Conservation (phyloP, 192 early-diverging fungal genomes). For the Rhizoclosmatium globosum region DNA sequence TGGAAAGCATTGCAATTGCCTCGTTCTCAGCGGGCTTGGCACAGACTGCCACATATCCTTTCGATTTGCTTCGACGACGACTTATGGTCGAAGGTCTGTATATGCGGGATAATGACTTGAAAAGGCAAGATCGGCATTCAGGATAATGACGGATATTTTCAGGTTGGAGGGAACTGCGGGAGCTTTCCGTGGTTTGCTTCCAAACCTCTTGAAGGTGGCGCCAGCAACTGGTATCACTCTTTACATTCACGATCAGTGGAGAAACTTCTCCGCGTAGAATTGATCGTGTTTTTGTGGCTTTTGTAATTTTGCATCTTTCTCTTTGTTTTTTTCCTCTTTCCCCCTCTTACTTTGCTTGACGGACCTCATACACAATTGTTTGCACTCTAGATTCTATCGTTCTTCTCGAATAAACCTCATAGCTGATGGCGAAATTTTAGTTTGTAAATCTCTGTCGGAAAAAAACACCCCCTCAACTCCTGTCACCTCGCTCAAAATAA, state of each 20-base stretch:
- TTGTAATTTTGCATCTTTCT: slow-evolving; percentile 4
- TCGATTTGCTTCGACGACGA: slow-evolving; percentile 19
- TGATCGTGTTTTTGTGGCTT: slow-evolving; percentile 1
- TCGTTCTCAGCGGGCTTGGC: slow-evolving; percentile 3
- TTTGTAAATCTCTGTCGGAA: too few species aligned
- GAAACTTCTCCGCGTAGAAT: slow-evolving; percentile 50
- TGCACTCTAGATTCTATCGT: not conserved
- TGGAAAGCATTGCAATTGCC: slow-evolving; percentile 25
- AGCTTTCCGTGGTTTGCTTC: slow-evolving; percentile 79
- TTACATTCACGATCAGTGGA: slow-evolving; percentile 81
- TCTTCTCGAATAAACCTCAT: not conserved
- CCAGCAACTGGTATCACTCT: slow-evolving; percentile 87
- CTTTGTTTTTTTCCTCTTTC: not conserved
- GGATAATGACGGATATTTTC: slow-evolving; percentile 55
- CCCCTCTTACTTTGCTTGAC: not conserved
- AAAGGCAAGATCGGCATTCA: not conserved
- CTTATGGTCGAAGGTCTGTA: slow-evolving; percentile 23
- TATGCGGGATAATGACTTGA: not conserved
- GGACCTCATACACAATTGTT: too few species aligned
- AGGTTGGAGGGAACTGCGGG: slow-evolving; percentile 74
- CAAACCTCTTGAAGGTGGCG: slow-evolving; percentile 86
- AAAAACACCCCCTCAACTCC: too few species aligned
- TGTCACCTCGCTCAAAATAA: too few species aligned
- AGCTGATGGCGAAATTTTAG: too few species aligned
- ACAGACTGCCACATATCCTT: slow-evolving; percentile 27